Evolutionary conservation across 2,329 filamentous ascomycete species (phyloP).

Genomic region (Zasmidium angulare): DNA sequence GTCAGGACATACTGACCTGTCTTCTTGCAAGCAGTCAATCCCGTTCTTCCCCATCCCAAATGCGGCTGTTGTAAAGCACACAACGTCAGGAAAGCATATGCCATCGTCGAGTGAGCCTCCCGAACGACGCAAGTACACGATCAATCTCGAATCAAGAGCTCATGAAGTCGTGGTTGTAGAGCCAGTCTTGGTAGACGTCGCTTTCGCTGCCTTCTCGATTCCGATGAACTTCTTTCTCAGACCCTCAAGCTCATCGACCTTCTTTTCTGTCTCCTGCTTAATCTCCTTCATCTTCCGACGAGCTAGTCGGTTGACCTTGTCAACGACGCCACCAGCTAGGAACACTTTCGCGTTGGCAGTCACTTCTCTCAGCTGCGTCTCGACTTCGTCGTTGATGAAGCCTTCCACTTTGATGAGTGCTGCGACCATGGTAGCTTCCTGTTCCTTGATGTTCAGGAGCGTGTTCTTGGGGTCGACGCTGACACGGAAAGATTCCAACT

Average conservation of each 20-base stretch:
- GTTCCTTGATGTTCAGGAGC: background rate
- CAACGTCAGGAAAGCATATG: too few species aligned
- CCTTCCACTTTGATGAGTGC: background rate
- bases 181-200: too few species aligned
- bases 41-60: too few species aligned
- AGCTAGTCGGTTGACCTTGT: background rate
- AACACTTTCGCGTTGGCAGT: background rate
- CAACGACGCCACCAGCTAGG: background rate
- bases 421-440: background rate
- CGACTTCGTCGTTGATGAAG: background rate
- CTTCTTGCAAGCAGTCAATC: too few species aligned
- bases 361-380: background rate
- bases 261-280: background rate
- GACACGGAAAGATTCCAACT: background rate
- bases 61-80: too few species aligned
- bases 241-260: background rate
- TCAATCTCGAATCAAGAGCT: too few species aligned
- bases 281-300: background rate
- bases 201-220: too few species aligned
- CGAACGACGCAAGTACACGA: too few species aligned
- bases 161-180: too few species aligned
- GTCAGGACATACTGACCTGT: too few species aligned
- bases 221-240: background rate
- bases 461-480: background rate
- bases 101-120: too few species aligned